Evolutionary conservation across 139 green algal species (phyloP).

Genomic region (Mychonastes homosphaera): DNA sequence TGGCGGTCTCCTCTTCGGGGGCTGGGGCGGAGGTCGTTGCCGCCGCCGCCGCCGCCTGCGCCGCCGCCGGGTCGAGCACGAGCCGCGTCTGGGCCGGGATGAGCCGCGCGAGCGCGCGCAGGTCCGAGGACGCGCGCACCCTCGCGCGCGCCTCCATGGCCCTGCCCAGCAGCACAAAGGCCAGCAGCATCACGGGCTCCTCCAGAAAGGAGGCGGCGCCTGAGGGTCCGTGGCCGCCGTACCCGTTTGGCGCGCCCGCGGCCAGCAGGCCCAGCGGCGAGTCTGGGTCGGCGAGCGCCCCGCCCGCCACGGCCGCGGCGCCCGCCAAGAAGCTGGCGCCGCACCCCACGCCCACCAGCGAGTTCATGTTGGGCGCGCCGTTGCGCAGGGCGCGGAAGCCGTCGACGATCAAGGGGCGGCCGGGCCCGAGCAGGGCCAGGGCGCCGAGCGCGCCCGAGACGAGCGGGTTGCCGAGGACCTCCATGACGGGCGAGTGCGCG

Average conservation of each 20-base stretch:
- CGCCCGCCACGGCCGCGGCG: slow-evolving; percentile 1
- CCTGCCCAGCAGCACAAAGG: slow-evolving; percentile 83
- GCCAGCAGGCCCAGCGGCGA: too few species aligned
- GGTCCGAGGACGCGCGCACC: slow-evolving; percentile 43
- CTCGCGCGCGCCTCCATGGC: slow-evolving; percentile 67
- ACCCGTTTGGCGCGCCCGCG: too few species aligned
- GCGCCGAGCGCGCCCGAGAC: slow-evolving; percentile 56
- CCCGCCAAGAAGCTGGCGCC: slow-evolving; percentile 54
- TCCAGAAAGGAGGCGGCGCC: slow-evolving; percentile 45
- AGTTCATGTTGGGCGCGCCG: slow-evolving; percentile 86
- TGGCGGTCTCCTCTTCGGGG: slow-evolving; percentile 24
- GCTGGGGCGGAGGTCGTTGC: not conserved
- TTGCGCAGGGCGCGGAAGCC: slow-evolving; percentile 46
- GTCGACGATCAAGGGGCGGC: slow-evolving; percentile 55
- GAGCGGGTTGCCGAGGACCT: slow-evolving; percentile 42
- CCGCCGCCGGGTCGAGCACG: slow-evolving; percentile 44
- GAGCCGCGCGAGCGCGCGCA: slow-evolving; percentile 55
- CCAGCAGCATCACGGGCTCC: slow-evolving; percentile 92
- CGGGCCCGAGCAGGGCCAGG: slow-evolving; percentile 69
- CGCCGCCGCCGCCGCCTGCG: not conserved
- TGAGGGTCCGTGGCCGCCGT: not conserved
- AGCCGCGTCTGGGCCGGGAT: slow-evolving; percentile 58
- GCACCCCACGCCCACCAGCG: slow-evolving; percentile 68
- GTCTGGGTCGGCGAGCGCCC: not conserved
- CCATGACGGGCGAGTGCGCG: slow-evolving; percentile 53